Base-by-base conservation (phyloP, 1,284 basidiomycete genomes). In the Ceratobasidium sp. region DNA sequence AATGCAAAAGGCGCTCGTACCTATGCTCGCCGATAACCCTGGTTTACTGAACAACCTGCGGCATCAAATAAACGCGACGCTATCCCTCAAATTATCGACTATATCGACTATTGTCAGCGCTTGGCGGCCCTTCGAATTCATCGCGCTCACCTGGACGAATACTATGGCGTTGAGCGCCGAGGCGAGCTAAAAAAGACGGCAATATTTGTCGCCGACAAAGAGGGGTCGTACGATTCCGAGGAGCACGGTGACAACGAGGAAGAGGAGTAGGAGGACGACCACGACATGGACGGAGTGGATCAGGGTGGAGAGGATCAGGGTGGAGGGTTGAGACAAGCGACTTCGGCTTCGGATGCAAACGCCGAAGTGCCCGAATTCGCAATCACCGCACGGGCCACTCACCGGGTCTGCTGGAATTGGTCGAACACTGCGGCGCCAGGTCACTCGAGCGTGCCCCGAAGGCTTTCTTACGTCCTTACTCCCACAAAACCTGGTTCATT, bases 1-100 rank as follows among this genome's bases (percentile, higher is more conserved):
- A 7, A 66, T 76, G 72, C 33, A 53, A 33, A 51, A 44, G 49
- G 46, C 9, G 10, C n/a, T 58, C 55, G 9, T 58, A 58, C 55
- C 55, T 9, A 18, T 58, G 20, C 26, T 58, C 13, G 55, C 55
- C 55, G 13, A 58, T 18, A 3, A 58, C 26, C 9, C 20, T 18
- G 2, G 4, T 4, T 33, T 4, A 33, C 33, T 4, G 4, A 33
- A 33, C 33, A 1, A 33, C 33, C 33, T 33, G 61, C 23, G 28
- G 12, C 13, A n/a, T 63, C 61, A 40, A 42, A 42, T n/a, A 42
- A 42, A n/a, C 61, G 61, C 23, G 61, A 63, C 23, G 39, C 18
- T 7, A 39, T 42, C n/a, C 39, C 39, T 10, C 28, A 42, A 33
- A 28, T 39, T 13, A 63, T 63, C 28, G 39, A 33, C 2, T 39